Evolutionary conservation across 768 basidiomycete genomes (phyloP).

Genomic region (Phylloporus sp.): DNA sequence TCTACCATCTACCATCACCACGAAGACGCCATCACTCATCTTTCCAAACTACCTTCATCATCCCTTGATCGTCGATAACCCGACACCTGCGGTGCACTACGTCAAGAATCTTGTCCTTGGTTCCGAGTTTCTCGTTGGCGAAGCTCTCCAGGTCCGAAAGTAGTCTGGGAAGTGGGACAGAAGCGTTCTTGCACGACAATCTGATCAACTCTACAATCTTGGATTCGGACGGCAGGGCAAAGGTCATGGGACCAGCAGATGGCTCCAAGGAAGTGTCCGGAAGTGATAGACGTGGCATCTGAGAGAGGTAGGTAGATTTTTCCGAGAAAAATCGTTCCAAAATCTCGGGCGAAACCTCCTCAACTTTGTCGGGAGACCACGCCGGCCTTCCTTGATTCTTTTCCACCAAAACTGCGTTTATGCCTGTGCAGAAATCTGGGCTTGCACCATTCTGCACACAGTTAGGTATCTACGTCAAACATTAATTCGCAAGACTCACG

Average conservation of each 20-base stretch:
- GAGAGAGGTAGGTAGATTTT: slow-evolving; percentile 43
- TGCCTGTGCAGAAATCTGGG: slow-evolving; percentile 80
- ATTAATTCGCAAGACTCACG: slow-evolving; percentile 46
- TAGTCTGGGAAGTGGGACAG: slow-evolving; percentile 18
- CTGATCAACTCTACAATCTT: slow-evolving; percentile 63
- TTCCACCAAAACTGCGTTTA: slow-evolving; percentile 60
- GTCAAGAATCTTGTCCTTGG: slow-evolving; percentile 72
- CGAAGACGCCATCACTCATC: slow-evolving; percentile 15
- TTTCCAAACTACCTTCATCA: slow-evolving; percentile 20
- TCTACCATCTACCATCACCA: slow-evolving; percentile 16
- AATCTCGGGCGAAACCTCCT: slow-evolving; percentile 57
- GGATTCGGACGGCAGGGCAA: slow-evolving; percentile 72
- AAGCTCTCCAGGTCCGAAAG: slow-evolving; percentile 22
- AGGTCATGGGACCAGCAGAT: slow-evolving; percentile 32
- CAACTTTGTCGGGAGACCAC: slow-evolving; percentile 67
- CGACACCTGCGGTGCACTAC: slow-evolving; percentile 67
- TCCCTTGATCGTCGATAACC: slow-evolving; percentile 47
- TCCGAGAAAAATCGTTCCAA: slow-evolving; percentile 62
- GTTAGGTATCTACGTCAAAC: slow-evolving; percentile 11
- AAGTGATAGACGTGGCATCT: slow-evolving; percentile 42
- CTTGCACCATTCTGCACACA: slow-evolving; percentile 60
- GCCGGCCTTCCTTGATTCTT: slow-evolving; percentile 49
- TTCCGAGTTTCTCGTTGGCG: slow-evolving; percentile 44
- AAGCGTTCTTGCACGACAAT: slow-evolving; percentile 38
- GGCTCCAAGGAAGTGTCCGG: slow-evolving; percentile 30